phyloP scores from a whole-genome alignment of 345 rosid species.

The Eucalyptus pumila region DNA sequence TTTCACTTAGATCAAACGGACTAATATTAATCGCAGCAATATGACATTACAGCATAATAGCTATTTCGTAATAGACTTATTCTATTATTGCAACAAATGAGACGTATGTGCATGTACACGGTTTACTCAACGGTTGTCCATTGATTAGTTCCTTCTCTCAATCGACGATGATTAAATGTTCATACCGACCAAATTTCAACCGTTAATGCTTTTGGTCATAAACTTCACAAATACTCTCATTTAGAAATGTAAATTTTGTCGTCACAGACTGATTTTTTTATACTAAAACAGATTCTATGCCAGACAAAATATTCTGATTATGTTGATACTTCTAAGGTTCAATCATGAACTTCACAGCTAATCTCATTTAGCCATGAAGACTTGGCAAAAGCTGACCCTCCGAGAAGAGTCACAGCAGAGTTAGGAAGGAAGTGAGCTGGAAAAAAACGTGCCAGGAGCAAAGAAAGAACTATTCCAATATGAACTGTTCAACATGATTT shows the following conservation, averaged over 20 bases:
- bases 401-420: neutral
- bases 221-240: neutral
- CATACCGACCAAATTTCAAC: neutral
- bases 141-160: neutral
- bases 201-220: neutral
- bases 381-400: neutral
- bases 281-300: neutral
- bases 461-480: neutral
- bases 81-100: neutral
- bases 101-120: neutral
- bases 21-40: neutral
- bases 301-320: neutral
- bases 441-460: neutral
- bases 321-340: neutral
- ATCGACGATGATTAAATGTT: neutral
- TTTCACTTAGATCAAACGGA: neutral
- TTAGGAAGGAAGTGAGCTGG: neutral
- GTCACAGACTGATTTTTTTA: neutral
- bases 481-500: neutral
- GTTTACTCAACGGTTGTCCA: neutral
- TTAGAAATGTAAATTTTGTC: neutral
- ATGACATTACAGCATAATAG: neutral
- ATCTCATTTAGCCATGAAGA: neutral
- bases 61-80: neutral
- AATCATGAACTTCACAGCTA: too few species aligned